Evolutionary conservation across 306 rosid species (phyloP), one percentile per base, ranked within the genome.

Genomic region (Begonia masoniana): DNA sequence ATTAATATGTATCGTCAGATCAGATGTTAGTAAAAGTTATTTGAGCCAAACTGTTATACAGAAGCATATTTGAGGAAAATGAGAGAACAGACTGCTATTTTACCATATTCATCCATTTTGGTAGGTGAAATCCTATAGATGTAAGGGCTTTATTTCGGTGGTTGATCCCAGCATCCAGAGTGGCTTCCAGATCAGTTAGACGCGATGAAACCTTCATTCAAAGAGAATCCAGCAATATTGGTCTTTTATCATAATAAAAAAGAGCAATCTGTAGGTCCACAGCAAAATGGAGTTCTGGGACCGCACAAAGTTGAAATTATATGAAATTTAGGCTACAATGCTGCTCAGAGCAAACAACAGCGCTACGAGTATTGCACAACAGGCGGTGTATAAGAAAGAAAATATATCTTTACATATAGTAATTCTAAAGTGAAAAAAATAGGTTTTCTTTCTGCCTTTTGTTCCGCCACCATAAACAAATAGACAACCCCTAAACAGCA

Each of bases 81-180:
- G 52, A 62, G 68, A 53, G 66, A 10, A 6, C n/a, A 45, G 15
- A 45, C 15, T 10, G 49, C 49, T 45, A 45, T 10, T 31, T 10
- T 72, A 92, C 99, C 96, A 83, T 76, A 70, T 68, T 74, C 83
- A 79, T 86, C 99, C 99, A 92, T 69, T 86, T 79, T 47, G 79
- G 64, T 42, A 92, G 63, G 78, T 86, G 93, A 65, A 69, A 76
- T 41, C 68, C 80, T 13, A 92, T 49, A 46, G 93, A 81, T 71
- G 93, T 47, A 58, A 92, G 83, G 57, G 95, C 99, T 76, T 86
- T 80, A 59, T 86, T 86, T 64, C 89, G 87, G 74, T 92, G 99
- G 41, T 80, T 78, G 52, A 79, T 74, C 70, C 99, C 99, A 48
- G 93, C 83, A 62, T 83, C 95, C 79, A 92, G 75, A 63, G 99